Base-by-base conservation (phyloP, 202 grass and related monocot genomes). In the Zizania palustris region DNA sequence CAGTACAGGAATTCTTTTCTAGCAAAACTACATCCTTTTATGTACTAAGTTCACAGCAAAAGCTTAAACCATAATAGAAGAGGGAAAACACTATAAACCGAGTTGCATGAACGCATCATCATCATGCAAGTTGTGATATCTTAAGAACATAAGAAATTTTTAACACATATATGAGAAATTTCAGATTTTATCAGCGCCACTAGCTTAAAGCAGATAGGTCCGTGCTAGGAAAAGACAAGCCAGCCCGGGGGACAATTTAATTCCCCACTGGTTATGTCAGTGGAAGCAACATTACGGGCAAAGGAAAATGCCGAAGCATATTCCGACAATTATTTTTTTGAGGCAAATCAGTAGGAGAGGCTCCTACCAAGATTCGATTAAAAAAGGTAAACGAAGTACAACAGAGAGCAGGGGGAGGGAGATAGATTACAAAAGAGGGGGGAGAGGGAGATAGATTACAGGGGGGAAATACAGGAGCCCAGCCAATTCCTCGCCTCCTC, bases 241-340 rank as follows among this genome's bases (percentile, higher is more conserved):
- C 6, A 1, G 12, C 42, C 60, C 82, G 72, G 45, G n/a, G 40
- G 45, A 28, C 34, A 54, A 21, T 56, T 70, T 70, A 77, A 63
- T 44, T 64, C 6, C 48, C 58, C 8, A 62, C 13, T 71, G 7
- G n/a, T 48, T 35, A n/a, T n/a, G 37, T 60, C 22, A 72, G 38
- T 65, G 38, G 76, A 65, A 65, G 59, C 40, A 78, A 18, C n/a
- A 3, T 9, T 43, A 33, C 37, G 10, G 3, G 36, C 19, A 43
- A 72, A 60, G 51, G 21, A 84, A 63, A 54, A 78, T 46, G 39
- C 11, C 5, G 65, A 72, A 56, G 48, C 39, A 84, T 72, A 65
- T 72, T 72, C 73, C 11, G 1, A 28, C 28, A 65, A 55, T 63
- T 78, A 71, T n/a, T n/a, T n/a, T n/a, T n/a, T n/a, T n/a, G n/a